Evolutionary conservation across 306 rosid genomes (phyloP), one percentile per base, ranked within the genome.

Genomic region (Ceratonia siliqua): DNA sequence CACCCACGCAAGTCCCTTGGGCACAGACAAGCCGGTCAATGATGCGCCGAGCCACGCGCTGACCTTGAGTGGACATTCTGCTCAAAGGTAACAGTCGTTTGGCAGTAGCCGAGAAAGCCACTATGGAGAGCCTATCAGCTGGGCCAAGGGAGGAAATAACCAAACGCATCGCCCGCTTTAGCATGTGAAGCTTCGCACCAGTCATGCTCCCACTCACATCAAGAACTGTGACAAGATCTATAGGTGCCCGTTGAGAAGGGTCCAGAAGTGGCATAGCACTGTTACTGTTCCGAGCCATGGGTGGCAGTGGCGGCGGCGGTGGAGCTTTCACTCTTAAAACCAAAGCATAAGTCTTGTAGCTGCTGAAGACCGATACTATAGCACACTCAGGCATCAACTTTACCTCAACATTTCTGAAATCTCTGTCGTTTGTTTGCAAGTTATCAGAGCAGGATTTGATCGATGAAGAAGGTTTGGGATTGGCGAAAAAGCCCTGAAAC

Each of bases 91-190:
- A 12, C 50, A 89, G 14, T 7, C 94, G 56, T 56, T 79, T 79
- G 0, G 91, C 21, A 1, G 46, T 9, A 41, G 82, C 77, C 17
- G 88, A 85, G 59, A 74, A 89, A 3, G 89, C 87, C 70, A 89
- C 91, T 6, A 89, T 69, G 13, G 89, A 84, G 43, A 89, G 91
- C 55, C 94, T 81, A 48, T 89, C 94, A 9, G 79, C 74, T 1
- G 87, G 62, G 48, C 84, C 84, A 59, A 89, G 87, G 0, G 91
- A 85, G 0, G 88, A 87, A 2, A 87, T 54, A n/a, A 89, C 82
- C 57, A 89, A 68, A 1, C 91, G 86, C 94, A 89, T 83, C n/a
- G 88, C 87, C 20, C 89, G 89, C 79, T 87, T 87, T 21, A 89
- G 67, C 94, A 89, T 87, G 62, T 78, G 77, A 32, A 89, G 58